Evolutionary conservation across 495 filamentous ascomycete species (phyloP), one percentile per base, ranked within the genome.

Genomic region (Bombardia bombarda): DNA sequence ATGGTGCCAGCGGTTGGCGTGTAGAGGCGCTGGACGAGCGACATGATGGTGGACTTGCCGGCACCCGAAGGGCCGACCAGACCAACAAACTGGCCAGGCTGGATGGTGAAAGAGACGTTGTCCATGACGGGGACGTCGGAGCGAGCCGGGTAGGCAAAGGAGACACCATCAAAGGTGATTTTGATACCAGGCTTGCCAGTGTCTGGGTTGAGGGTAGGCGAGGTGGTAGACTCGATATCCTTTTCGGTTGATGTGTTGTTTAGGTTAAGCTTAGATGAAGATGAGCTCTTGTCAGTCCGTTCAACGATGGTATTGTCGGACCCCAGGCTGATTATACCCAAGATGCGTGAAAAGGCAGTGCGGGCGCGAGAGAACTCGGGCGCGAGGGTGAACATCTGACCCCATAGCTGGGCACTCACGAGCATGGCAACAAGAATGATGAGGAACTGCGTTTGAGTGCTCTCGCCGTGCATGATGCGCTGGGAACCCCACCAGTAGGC

Each of bases 401-500:
- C 60, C 41, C 55, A 59, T 12, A 57, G 38, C 43, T 55, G 53
- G 16, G 57, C 52, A n/a, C 55, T 50, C 12, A 52, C 52, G 2
- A 63, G 47, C 45, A 63, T 47, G 34, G 50, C 32, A 14, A 74
- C 65, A 58, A 87, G 89, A 51, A 81, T 83, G 45, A 93, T 67
- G 63, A 92, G 92, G 69, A 90, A 92, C 40, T 83, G 79, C 44
- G 83, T 79, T 50, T 83, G 70, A 30, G 63, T 56, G 50, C 82
- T 83, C 55, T 92, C 80, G 23, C 60, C 51, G n/a, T 67, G 65
- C 7, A 73, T 75, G 35, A 94, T 80, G 16, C 87, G 72, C 10
- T 72, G 78, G 18, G 86, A 86, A 32, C 88, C 88, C 52, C 89
- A 23, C 86, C 84, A 58, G 40, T 56, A 94, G 6, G 81, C 86